Conservation (phyloP, 176 grass and related monocot species). For the Oropetium thomaeum region DNA sequence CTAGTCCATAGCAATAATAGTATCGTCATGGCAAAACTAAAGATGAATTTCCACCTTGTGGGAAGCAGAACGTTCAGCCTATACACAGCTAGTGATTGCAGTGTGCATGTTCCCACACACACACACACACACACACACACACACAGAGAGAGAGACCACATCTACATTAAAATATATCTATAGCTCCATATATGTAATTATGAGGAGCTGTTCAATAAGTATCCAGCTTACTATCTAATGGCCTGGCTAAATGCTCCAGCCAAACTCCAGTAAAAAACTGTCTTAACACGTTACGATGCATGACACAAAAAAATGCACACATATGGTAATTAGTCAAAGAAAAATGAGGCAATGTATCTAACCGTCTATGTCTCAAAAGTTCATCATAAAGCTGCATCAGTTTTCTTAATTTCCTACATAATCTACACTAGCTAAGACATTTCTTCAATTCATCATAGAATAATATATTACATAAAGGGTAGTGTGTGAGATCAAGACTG, state of each 20-base stretch:
- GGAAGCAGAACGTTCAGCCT: constrained; percentile 34
- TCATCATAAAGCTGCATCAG: background rate
- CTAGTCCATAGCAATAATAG: background rate
- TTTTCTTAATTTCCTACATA: constrained; percentile 3
- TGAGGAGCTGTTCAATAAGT: background rate
- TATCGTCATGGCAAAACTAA: constrained; percentile 12
- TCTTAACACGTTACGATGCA: background rate
- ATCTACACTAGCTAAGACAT: background rate
- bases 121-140: too few species aligned
- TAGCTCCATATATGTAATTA: background rate
- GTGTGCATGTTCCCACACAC: constrained; percentile 41
- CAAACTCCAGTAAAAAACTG: background rate
- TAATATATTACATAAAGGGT: background rate
- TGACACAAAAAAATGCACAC: too few species aligned
- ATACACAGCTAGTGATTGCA: constrained; percentile 25
- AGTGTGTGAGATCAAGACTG: background rate
- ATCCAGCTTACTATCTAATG: constrained; percentile 6
- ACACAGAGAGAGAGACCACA: too few species aligned
- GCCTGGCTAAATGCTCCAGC: background rate
- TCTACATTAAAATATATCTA: constrained; percentile 33
- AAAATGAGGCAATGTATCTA: background rate
- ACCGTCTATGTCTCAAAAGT: background rate
- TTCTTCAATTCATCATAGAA: background rate
- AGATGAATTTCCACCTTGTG: constrained; percentile 38
- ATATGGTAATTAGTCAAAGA: background rate